Conservation (phyloP, 2,329 filamentous ascomycete genomes). For the Verruconis gallopava region DNA sequence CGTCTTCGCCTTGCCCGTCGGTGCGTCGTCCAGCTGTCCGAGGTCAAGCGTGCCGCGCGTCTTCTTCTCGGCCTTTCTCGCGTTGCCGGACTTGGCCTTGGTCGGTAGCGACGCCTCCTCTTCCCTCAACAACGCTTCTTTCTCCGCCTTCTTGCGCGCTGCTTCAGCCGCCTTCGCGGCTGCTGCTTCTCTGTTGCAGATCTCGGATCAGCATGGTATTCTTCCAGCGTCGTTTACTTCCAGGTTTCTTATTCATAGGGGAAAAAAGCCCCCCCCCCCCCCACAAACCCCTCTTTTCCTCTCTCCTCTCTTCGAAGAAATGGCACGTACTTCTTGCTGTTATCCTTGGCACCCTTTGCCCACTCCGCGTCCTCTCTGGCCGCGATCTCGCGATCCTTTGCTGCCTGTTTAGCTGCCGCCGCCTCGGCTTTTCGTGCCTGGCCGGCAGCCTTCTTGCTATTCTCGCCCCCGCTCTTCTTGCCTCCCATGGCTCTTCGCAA, state of each 20-base stretch:
- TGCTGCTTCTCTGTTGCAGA: constrained; percentile 58
- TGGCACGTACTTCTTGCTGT: constrained; percentile 71
- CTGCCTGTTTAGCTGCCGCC: constrained; percentile 67
- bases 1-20: constrained; percentile 33
- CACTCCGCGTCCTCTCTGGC: constrained; percentile 63
- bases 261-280: too few relatives aligned
- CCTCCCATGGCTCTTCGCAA: constrained; percentile 3
- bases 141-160: constrained; percentile 83
- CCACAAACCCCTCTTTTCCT: too few relatives aligned
- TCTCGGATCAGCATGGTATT: background rate
- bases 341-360: constrained; percentile 74
- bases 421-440: constrained; percentile 88
- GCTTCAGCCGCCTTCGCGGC: constrained; percentile 71
- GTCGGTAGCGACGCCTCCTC: constrained; percentile 60
- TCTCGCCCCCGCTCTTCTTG: constrained; percentile 58
- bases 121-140: constrained; percentile 66
- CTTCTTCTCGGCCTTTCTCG: constrained; percentile 47
- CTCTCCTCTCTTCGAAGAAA: too few relatives aligned
- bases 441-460: constrained; percentile 78
- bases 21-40: constrained; percentile 55
- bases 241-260: too few relatives aligned
- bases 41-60: constrained; percentile 54
- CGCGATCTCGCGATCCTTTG: constrained; percentile 51
- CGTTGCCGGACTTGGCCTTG: constrained; percentile 53
- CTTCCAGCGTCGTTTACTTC: too few relatives aligned